These are phyloP conservation scores for Solanum sejunctum DNA, from an alignment of 257 asterid species.

Conservation along the genomic window DNA sequence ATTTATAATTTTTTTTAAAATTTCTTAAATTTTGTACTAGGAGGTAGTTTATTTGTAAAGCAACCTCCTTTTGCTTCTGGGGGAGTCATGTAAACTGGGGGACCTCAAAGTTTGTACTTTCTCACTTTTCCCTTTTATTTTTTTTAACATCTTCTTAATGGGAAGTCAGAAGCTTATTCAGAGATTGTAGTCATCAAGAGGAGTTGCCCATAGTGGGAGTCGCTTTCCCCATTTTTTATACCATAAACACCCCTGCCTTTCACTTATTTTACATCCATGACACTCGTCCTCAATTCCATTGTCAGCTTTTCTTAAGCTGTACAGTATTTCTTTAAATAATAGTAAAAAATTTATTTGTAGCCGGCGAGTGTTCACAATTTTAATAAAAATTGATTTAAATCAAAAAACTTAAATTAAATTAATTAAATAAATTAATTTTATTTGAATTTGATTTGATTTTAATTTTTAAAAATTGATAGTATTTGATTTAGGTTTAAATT, in stretches of 20 bases:
- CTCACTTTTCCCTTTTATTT: neutral
- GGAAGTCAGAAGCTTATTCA: constrained; percentile 9
- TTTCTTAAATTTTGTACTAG: too few species aligned
- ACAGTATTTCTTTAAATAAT: too few species aligned
- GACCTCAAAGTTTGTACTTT: neutral
- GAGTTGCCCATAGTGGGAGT: neutral
- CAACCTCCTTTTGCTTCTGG: constrained; percentile 6
- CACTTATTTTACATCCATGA: neutral
- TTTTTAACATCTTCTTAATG: neutral
- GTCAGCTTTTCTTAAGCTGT: neutral
- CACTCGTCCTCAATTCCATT: neutral
- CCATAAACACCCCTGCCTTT: constrained; percentile 2
- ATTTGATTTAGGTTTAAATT: too few species aligned
- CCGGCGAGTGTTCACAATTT: too few species aligned
- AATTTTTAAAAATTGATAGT: too few species aligned
- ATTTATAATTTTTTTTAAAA: too few species aligned
- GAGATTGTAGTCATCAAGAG: constrained; percentile 7
- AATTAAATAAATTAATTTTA: too few species aligned
- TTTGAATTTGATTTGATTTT: too few species aligned
- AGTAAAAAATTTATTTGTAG: too few species aligned
- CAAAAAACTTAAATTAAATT: too few species aligned
- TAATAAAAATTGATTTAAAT: too few species aligned
- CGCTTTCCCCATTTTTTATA: constrained; percentile 6
- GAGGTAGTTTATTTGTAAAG: constrained; percentile 3
- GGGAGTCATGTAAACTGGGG: neutral